A percentile compares a stretch with the other conserved stretches of the same genome.
phyloP scores from a whole-genome alignment of 2,329 filamentous ascomycete genomes.

The Neonectria coccinea region DNA sequence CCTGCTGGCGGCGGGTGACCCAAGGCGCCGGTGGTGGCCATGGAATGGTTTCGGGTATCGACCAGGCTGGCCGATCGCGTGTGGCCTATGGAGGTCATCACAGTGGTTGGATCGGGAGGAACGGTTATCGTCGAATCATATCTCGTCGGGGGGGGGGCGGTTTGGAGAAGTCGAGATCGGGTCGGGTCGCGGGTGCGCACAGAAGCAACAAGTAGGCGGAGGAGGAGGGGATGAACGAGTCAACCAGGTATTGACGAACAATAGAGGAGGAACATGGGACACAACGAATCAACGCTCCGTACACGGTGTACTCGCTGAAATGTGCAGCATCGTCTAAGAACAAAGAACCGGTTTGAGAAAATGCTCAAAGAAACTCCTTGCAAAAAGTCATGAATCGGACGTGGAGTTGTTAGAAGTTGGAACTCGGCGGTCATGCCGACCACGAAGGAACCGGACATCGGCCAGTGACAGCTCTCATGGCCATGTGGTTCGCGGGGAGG shows the following conservation, averaged over 20 bases:
- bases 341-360: constrained; percentile 26
- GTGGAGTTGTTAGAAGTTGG: constrained; percentile 31
- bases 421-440: constrained; percentile 30
- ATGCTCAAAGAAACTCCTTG: constrained; percentile 26
- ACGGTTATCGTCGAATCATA: constrained; percentile 27
- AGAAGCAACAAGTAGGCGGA: constrained; percentile 9
- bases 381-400: constrained; percentile 27
- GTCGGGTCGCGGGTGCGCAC: constrained; percentile 4
- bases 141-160: constrained; percentile 21
- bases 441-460: constrained; percentile 37
- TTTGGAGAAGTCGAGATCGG: constrained; percentile 14
- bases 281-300: constrained; percentile 35
- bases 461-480: constrained; percentile 30
- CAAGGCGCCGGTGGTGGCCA: constrained; percentile 49
- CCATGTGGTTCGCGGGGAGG: constrained; percentile 38
- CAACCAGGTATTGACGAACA: constrained; percentile 5
- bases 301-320: constrained; percentile 24
- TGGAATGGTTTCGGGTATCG: constrained; percentile 45
- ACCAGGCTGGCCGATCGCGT: constrained; percentile 43
- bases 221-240: constrained; percentile 11
- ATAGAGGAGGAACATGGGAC: constrained; percentile 22
- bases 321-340: constrained; percentile 32
- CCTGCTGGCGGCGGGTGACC: constrained; percentile 46
- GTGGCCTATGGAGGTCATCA: constrained; percentile 45
- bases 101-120: constrained; percentile 20